These are phyloP conservation scores for Danielia oregonensis DNA, from an alignment of 805 yeast species.

Conservation along the genomic window DNA sequence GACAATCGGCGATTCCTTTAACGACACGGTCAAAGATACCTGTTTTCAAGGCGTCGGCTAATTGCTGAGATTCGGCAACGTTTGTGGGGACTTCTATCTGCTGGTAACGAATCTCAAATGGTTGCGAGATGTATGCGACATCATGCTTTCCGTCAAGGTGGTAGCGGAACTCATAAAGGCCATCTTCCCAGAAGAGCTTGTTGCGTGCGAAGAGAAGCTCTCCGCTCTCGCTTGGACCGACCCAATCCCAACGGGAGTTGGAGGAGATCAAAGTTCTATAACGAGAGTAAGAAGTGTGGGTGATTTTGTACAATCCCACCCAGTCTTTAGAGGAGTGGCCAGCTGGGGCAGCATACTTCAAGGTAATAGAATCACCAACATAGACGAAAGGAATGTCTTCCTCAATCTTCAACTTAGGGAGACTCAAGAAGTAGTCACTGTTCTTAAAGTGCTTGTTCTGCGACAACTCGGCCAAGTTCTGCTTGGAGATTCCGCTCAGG, in stretches of 20 bases:
- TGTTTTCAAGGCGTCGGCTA: constrained; percentile 29
- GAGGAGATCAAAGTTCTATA: constrained; percentile 59
- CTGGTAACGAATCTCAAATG: constrained; percentile 56
- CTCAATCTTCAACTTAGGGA: constrained; percentile 19
- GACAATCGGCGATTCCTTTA: constrained; percentile 16
- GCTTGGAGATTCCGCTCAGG: constrained; percentile 23
- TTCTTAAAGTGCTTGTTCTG: constrained; percentile 37
- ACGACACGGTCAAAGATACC: constrained; percentile 31
- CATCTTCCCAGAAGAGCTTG: constrained; percentile 59
- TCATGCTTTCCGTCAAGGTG: constrained; percentile 66
- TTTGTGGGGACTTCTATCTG: constrained; percentile 32
- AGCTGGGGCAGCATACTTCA: constrained; percentile 54
- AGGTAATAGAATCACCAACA: constrained; percentile 52
- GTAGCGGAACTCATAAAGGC: constrained; percentile 70
- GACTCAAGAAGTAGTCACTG: constrained; percentile 27
- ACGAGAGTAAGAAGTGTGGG: constrained; percentile 54
- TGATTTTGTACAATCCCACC: constrained; percentile 70
- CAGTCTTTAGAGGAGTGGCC: constrained; percentile 55
- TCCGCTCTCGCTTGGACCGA: constrained; percentile 40
- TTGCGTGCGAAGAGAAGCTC: constrained; percentile 44
- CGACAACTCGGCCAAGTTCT: constrained; percentile 36
- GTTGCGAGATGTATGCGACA: constrained; percentile 61
- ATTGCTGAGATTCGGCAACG: constrained; percentile 24
- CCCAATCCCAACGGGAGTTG: constrained; percentile 61
- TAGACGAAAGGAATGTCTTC: constrained; percentile 15